Base-by-base conservation (phyloP, 768 basidiomycete genomes). In the Baorangia bicolor region DNA sequence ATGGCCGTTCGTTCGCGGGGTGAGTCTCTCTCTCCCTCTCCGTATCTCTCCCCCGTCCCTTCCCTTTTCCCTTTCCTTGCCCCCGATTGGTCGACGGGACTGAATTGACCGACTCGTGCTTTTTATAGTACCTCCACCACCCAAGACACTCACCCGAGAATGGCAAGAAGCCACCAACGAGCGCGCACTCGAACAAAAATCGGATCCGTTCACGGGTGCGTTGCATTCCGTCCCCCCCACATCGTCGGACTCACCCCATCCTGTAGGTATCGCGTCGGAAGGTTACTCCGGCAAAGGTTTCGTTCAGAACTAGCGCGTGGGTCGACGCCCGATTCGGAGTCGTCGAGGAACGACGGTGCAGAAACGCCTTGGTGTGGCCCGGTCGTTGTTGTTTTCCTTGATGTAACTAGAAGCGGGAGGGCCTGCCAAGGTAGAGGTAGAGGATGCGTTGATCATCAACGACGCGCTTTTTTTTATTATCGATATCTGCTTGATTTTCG, bases 81-180 rank as follows among this genome's bases (percentile, higher is more conserved):
- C n/a, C n/a, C 13, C 11, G 4, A 38, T 11, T 20, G 39, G 21
- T 16, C 14, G 23, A 25, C 51, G 30, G 23, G 11, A 6, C 31
- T 23, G 10, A 18, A 7, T 28, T 23, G 43, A 38, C 31, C n/a
- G 49, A 38, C 50, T 23, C 28, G 28, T 12, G 28, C 14, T 53
- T 1, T 33, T 30, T 39, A 5, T 70, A 94, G 93, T 82, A 39
- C 74, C 82, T 28, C 78, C 89, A 38, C 86, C 87, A 56, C 90
- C 93, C 51, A 85, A 78, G 78, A 88, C 94, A 21, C 74, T 97
- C 71, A 84, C 81, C 60, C 88, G 84, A 73, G 96, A 98, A 78
- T 97, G 93, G 92, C 85, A 98, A 76, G 92, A 95, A 76, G 93
- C 93, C 14, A 69, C 84, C 54, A 97, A 90, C 81, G 85, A 90